These are phyloP conservation scores for Colletotrichum plurivorum DNA, from an alignment of 2,329 filamentous ascomycete genomes.

Conservation along the genomic window DNA sequence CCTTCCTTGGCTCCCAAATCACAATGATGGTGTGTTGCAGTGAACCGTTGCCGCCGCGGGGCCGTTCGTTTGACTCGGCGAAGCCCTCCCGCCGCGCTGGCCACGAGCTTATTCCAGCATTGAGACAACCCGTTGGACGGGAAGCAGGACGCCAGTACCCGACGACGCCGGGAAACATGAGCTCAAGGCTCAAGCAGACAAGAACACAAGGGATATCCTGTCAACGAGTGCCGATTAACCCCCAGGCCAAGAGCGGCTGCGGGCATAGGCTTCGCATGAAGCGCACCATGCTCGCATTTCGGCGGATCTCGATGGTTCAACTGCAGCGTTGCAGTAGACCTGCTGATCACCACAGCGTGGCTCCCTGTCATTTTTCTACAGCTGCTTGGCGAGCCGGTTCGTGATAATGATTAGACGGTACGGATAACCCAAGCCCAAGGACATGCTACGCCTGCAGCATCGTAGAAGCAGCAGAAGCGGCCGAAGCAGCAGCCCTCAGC, in stretches of 20 bases:
- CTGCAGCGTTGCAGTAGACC: constrained; percentile 31
- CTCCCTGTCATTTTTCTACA: constrained; percentile 22
- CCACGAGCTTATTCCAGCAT: constrained; percentile 5
- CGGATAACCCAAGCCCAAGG: neutral
- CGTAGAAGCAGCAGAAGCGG: constrained; percentile 2
- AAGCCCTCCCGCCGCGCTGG: constrained; percentile 7
- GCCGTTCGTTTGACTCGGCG: constrained; percentile 22
- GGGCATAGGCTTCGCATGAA: constrained; percentile 18
- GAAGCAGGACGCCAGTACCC: neutral
- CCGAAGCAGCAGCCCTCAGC: neutral
- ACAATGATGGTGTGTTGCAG: constrained; percentile 6
- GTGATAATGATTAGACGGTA: constrained; percentile 1
- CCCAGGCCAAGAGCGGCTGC: constrained; percentile 12
- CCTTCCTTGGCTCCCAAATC: neutral
- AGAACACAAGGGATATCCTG: constrained; percentile 2
- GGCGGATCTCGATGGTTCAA: constrained; percentile 19
- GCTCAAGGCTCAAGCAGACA: neutral
- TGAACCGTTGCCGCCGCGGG: constrained; percentile 13
- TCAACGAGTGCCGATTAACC: neutral
- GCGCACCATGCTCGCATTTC: constrained; percentile 15
- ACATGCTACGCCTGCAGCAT: constrained; percentile 5
- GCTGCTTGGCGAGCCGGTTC: constrained; percentile 9
- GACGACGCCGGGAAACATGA: neutral
- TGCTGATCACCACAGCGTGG: constrained; percentile 25
- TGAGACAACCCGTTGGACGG: constrained; percentile 5